phyloP scores from a whole-genome alignment of 495 filamentous ascomycete genomes.

The Daldinia loculata region DNA sequence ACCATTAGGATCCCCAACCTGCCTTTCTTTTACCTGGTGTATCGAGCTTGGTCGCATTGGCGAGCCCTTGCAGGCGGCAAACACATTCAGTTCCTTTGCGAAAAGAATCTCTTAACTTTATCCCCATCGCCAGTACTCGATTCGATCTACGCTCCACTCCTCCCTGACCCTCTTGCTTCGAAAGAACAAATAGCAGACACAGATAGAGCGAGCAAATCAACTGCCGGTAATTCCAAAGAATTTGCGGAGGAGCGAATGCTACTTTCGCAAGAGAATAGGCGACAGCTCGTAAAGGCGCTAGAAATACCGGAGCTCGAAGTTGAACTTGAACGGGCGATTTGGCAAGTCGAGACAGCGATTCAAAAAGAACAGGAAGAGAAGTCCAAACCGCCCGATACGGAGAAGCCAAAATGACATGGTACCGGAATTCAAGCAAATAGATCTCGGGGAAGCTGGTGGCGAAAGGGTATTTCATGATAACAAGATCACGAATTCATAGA shows the following conservation, averaged over 20 bases:
- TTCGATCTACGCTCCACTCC: slow-evolving; percentile 67
- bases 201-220: slow-evolving; percentile 26
- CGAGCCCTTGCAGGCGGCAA: slow-evolving; percentile 82
- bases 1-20: slow-evolving; percentile 81
- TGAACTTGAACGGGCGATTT: slow-evolving; percentile 89
- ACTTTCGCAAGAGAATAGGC: slow-evolving; percentile 66
- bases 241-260: slow-evolving; percentile 62
- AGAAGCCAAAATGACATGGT: slow-evolving; percentile 13
- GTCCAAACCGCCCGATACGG: slow-evolving; percentile 24
- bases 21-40: slow-evolving; percentile 96
- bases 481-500: slow-evolving; percentile 24
- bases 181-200: slow-evolving; percentile 36
- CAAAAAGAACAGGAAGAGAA: slow-evolving; percentile 57
- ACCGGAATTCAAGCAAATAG: neutral
- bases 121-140: slow-evolving; percentile 73
- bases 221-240: slow-evolving; percentile 1
- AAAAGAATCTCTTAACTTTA: slow-evolving; percentile 71
- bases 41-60: slow-evolving; percentile 76
- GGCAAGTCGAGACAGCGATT: slow-evolving; percentile 80
- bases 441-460: neutral
- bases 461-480: slow-evolving; percentile 19
- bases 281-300: slow-evolving; percentile 72
- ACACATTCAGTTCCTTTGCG: slow-evolving; percentile 81
- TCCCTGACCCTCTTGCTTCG: neutral
- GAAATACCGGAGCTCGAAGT: slow-evolving; percentile 81